Base-by-base conservation (phyloP, 176 grass and related monocot species). In the Pontederia paniculata region DNA sequence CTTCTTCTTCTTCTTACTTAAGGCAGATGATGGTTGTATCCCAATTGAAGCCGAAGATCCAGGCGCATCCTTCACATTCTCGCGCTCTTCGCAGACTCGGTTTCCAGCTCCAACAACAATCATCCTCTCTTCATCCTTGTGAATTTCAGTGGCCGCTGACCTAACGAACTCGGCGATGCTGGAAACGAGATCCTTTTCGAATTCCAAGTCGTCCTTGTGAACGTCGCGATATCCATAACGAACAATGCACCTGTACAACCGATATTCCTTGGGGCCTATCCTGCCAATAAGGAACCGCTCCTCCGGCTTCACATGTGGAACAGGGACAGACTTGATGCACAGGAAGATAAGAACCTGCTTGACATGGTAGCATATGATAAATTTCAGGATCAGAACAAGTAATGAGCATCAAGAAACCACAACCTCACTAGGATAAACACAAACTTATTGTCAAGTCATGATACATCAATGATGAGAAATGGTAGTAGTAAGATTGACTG, bases 161-260 rank as follows among this genome's bases (percentile, higher is more conserved):
- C 77, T 83, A 67, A 98, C 91, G 83, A 91, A 98, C 78, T 91
- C 93, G 0, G 83, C 93, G 1, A 98, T 54, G 80, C 86, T 98
- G 77, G 77, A 88, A 54, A 84, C 67, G 0, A 98, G 75, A 72
- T 98, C 93, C 77, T 82, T 84, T 73, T 98, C 93, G 43, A 98
- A 98, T 65, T 98, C 86, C 10, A 82, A 56, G 63, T 91, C 86
- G 23, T 98, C 93, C 77, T 80, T 88, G 77, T 74, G 93, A 54
- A 91, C 78, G 52, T 98, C 93, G 22, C 77, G 86, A 72, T 98
- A 98, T 2, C 93, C 86, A 9, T 98, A 98, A 44, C 86, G 70
- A 46, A 84, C 77, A 15, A 98, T 82, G 72, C 93, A 98, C 65
- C 93, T 75, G 60, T 98, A 98, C 41, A 98, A 76, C 21, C 83